These are phyloP conservation scores for Leccinum boreale DNA, from an alignment of 768 basidiomycete species.

Conservation along the genomic window DNA sequence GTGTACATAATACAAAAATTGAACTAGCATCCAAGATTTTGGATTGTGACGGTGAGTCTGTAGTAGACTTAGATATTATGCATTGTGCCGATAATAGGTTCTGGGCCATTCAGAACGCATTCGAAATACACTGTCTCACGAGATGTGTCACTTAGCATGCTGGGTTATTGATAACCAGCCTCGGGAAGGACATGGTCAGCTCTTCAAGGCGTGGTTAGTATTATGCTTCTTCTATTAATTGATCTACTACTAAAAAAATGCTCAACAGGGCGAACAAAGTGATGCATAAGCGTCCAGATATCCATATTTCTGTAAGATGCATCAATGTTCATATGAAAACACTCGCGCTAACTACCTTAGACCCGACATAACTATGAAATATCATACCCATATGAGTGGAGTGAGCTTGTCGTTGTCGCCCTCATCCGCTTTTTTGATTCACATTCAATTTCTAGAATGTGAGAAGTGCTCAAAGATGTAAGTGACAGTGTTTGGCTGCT, in stretches of 20 bases:
- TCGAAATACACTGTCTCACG: slow-evolving; percentile 79
- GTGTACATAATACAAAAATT: slow-evolving; percentile 59
- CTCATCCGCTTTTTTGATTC: neutral
- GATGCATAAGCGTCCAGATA: slow-evolving; percentile 64
- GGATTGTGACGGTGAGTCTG: slow-evolving; percentile 61
- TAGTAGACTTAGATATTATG: neutral
- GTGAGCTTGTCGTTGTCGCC: slow-evolving; percentile 37
- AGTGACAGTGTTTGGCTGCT: slow-evolving; percentile 11
- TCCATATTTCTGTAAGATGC: slow-evolving; percentile 62
- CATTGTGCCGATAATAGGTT: neutral
- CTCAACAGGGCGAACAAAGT: slow-evolving; percentile 59
- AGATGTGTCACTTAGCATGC: slow-evolving; percentile 89
- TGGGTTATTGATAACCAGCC: slow-evolving; percentile 76
- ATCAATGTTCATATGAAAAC: slow-evolving; percentile 3
- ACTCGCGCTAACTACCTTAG: slow-evolving; percentile 33
- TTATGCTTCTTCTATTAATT: neutral
- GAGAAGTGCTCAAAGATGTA: slow-evolving; percentile 61
- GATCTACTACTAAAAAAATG: neutral
- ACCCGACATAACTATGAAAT: slow-evolving; percentile 76
- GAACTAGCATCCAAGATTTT: slow-evolving; percentile 82
- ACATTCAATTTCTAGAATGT: slow-evolving; percentile 46
- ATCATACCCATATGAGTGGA: slow-evolving; percentile 68
- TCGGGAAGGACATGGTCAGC: slow-evolving; percentile 68
- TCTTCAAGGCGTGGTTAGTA: slow-evolving; percentile 69
- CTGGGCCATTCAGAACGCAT: slow-evolving; percentile 59